Percentiles rank a stretch among this genome's conserved stretches.
These are phyloP conservation scores for Aspergillus intermedius DNA, from an alignment of 2,329 filamentous ascomycete genomes.

Conservation along the genomic window DNA sequence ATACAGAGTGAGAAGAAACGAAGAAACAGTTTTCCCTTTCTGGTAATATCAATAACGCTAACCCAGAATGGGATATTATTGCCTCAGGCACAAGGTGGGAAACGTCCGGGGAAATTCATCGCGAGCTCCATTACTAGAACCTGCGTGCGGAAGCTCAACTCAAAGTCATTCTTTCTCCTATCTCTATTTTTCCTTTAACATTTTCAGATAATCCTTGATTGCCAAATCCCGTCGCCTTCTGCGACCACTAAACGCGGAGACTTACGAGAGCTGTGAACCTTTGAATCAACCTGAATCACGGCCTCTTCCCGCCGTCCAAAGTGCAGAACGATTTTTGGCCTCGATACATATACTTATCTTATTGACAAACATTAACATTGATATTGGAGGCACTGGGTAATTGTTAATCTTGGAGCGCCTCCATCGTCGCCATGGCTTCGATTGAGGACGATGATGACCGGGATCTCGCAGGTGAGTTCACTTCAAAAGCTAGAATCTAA, in stretches of 20 bases:
- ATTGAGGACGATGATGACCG: slow-evolving; percentile 37
- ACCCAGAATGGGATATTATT: neutral
- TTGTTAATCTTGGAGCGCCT: neutral
- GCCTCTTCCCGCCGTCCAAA: neutral
- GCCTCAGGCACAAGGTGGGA: slow-evolving; percentile 11
- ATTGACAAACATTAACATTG: neutral
- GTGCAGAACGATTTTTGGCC: neutral
- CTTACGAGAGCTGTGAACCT: too few species aligned
- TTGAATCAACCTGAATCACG: neutral
- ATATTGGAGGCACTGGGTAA: too few species aligned
- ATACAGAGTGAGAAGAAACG: too few species aligned
- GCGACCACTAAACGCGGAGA: too few species aligned
- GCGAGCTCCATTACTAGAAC: neutral
- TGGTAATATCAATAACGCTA: neutral
- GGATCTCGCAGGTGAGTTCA: slow-evolving; percentile 31
- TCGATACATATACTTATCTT: neutral
- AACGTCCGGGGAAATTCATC: slow-evolving; percentile 7
- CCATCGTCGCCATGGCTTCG: slow-evolving; percentile 21
- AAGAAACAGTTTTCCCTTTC: neutral
- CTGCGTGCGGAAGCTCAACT: neutral
- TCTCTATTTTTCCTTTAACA: neutral
- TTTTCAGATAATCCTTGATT: too few species aligned
- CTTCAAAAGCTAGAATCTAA: neutral
- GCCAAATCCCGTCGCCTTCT: too few species aligned
- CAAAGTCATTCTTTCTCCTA: neutral